Base-by-base conservation (phyloP, 1,139 yeast genomes). In the Candida glucosophila region DNA sequence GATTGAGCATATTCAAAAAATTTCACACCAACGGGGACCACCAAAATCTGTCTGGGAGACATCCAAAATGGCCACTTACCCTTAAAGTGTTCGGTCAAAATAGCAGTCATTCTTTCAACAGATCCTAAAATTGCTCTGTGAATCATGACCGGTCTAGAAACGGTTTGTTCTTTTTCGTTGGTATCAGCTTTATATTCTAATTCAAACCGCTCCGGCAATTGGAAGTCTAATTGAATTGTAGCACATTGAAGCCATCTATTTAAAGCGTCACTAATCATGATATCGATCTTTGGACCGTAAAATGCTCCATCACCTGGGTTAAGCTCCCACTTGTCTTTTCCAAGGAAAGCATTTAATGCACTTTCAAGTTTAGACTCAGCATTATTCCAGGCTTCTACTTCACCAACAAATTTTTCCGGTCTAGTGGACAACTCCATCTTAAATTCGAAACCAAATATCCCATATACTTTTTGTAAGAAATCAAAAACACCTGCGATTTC, bases 51-150 rank as follows among this genome's bases (percentile, higher is more conserved):
- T 68, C 97, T 81, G 47, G 98, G 98, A 17, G 96, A 86, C 47
- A 90, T 68, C 98, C 98, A 90, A 71, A 90, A 80, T 47, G 98
- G 98, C 97, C 97, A 88, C 56, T 83, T 86, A 49, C 98, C 98
- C 51, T 88, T 93, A 62, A 68, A 88, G 61, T 90, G 97, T 57
- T 90, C 98, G 33, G 94, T 86, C 57, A 90, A 75, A 44, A 90
- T 85, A 35, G 95, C 97, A 40, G 95, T 80, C 95, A 90, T 86
- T 70, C 98, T 80, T 67, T 90, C 98, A 29, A 90, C 90, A 22
- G 96, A 86, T 34, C 98, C 98, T 54, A 86, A 76, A 39, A 90
- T 82, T 40, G 98, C 98, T 65, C 98, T 81, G 63, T 90, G 98
- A 48, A 90, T 86, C 97, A 90, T 90, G 31, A 90, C 97, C 25